phyloP scores from a whole-genome alignment of 345 rosid genomes.

The Eucalyptus sp. region DNA sequence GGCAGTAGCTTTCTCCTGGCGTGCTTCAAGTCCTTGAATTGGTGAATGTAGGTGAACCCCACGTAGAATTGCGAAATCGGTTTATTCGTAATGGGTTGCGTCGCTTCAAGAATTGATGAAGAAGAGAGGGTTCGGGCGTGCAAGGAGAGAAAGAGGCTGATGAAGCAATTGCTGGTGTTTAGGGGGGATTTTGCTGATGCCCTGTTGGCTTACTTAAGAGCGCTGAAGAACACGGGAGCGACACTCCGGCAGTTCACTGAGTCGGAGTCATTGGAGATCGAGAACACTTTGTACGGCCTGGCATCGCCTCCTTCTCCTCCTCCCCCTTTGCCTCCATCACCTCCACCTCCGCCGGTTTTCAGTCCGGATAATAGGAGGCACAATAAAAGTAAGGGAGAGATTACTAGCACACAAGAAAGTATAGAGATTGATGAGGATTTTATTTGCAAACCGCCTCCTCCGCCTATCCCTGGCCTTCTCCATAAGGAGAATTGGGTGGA shows the following conservation, averaged over 20 bases:
- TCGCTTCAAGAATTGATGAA: constrained; percentile 64
- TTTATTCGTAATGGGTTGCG: constrained; percentile 62
- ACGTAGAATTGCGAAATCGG: background rate
- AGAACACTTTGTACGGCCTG: constrained; percentile 14
- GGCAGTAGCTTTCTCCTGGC: background rate
- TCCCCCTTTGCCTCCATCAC: constrained; percentile 64
- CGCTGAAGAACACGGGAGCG: constrained; percentile 75
- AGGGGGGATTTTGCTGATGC: constrained; percentile 82
- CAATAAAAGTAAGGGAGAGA: constrained; percentile 10
- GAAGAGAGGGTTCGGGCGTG: constrained; percentile 64
- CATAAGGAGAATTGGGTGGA: constrained; percentile 61
- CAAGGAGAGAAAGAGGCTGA: constrained; percentile 75
- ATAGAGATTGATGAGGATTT: constrained; percentile 17
- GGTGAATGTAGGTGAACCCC: background rate
- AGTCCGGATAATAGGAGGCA: constrained; percentile 40
- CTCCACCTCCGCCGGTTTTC: constrained; percentile 74
- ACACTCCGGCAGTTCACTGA: constrained; percentile 92
- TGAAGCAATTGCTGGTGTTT: constrained; percentile 54
- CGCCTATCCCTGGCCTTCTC: constrained; percentile 8
- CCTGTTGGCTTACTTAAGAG: constrained; percentile 62
- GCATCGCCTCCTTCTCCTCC: constrained; percentile 52
- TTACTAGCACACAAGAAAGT: constrained; percentile 27
- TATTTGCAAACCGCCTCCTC: constrained; percentile 26
- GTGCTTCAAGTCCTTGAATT: background rate
- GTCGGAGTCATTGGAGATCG: constrained; percentile 68